These are phyloP conservation scores for Chalara sp. DNA, from an alignment of 2,329 filamentous ascomycete species.

Conservation along the genomic window DNA sequence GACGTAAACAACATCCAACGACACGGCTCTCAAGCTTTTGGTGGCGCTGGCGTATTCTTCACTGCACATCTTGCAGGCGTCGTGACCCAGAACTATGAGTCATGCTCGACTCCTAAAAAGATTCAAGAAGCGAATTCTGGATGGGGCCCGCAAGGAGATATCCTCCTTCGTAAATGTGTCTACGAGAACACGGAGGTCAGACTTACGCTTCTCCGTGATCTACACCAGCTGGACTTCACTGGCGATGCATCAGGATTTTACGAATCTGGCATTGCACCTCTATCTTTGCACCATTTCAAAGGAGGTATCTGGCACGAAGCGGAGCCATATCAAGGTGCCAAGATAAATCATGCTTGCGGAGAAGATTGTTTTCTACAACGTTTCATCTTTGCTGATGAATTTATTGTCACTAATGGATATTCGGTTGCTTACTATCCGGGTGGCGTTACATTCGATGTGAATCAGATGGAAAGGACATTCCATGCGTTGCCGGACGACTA, in stretches of 20 bases:
- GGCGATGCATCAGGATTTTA: slow-evolving; percentile 26
- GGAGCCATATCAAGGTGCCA: slow-evolving; percentile 17
- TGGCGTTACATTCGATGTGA: slow-evolving; percentile 23
- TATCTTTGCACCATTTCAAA: slow-evolving; percentile 26
- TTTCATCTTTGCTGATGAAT: slow-evolving; percentile 23
- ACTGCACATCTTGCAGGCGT: slow-evolving; percentile 36
- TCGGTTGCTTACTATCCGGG: slow-evolving; percentile 23
- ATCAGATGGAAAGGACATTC: slow-evolving; percentile 26
- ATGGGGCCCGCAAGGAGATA: slow-evolving; percentile 41
- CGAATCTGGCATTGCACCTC: slow-evolving; percentile 21
- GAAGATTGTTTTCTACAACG: slow-evolving; percentile 27
- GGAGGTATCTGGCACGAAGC: slow-evolving; percentile 47
- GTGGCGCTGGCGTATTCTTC: slow-evolving; percentile 27
- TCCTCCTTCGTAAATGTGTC: slow-evolving; percentile 25
- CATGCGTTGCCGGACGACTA: slow-evolving; percentile 20
- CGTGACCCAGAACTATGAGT: slow-evolving; percentile 37
- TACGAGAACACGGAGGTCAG: slow-evolving; percentile 26
- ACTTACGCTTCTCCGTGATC: slow-evolving; percentile 21
- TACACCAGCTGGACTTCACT: slow-evolving; percentile 25
- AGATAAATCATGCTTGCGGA: slow-evolving; percentile 24
- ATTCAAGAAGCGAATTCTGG: slow-evolving; percentile 48
- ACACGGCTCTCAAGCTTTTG: slow-evolving; percentile 26
- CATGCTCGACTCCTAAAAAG: slow-evolving; percentile 43
- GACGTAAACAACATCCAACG: slow-evolving; percentile 24
- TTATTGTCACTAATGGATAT: slow-evolving; percentile 25